Evolutionary conservation across 495 filamentous ascomycete species (phyloP).

Genomic region (Parmelia sp.): DNA sequence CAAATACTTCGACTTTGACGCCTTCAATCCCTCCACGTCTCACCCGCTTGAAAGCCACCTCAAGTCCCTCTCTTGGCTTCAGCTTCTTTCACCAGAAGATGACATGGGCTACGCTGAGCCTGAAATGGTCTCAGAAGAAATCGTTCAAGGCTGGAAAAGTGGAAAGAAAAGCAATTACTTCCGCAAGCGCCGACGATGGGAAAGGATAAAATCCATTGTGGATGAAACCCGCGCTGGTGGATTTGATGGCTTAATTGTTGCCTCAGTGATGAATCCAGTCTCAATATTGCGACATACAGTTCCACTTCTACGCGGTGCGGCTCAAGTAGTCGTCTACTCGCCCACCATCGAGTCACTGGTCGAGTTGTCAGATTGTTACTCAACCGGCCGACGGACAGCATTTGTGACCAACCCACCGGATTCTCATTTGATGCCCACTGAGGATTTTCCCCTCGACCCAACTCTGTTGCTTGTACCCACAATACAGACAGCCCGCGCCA

Average conservation of each 20-base stretch:
- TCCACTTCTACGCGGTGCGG: slow-evolving; percentile 75
- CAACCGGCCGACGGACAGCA: slow-evolving; percentile 64
- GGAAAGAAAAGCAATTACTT: slow-evolving; percentile 73
- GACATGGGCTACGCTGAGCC: slow-evolving; percentile 67
- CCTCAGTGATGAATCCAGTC: slow-evolving; percentile 71
- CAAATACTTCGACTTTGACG: slow-evolving; percentile 79
- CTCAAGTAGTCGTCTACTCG: slow-evolving; percentile 76
- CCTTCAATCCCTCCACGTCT: slow-evolving; percentile 53
- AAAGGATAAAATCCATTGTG: slow-evolving; percentile 57
- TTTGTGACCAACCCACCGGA: slow-evolving; percentile 48
- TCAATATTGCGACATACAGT: slow-evolving; percentile 65
- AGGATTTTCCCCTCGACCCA: slow-evolving; percentile 78
- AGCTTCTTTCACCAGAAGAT: slow-evolving; percentile 65
- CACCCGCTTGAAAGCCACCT: slow-evolving; percentile 82
- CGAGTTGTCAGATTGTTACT: slow-evolving; percentile 71
- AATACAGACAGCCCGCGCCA: slow-evolving; percentile 67
- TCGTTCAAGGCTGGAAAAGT: slow-evolving; percentile 59
- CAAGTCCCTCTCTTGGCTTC: slow-evolving; percentile 80
- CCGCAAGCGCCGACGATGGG: slow-evolving; percentile 80
- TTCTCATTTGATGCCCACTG: slow-evolving; percentile 48
- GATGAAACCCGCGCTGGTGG: slow-evolving; percentile 65
- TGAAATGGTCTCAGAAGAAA: slow-evolving; percentile 44
- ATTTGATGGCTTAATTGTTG: slow-evolving; percentile 78
- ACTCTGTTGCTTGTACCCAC: slow-evolving; percentile 70
- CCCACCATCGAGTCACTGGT: slow-evolving; percentile 71